phyloP scores from a whole-genome alignment of 148 eudicot species.

The Mesembryanthemum crystallinum region DNA sequence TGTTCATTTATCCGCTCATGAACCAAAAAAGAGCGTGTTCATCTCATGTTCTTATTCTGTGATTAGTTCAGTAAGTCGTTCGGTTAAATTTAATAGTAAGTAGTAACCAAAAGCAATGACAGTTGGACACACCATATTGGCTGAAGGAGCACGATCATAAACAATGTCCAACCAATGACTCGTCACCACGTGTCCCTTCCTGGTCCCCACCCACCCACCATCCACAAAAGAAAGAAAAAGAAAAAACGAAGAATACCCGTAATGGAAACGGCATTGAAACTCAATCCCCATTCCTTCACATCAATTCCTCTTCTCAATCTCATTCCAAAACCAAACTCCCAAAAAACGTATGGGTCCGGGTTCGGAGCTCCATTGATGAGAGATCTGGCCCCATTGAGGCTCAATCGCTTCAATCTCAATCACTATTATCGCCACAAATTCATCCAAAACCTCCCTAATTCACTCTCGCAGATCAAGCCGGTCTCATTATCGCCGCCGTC shows the following conservation, averaged over 20 bases:
- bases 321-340: neutral
- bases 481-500: neutral
- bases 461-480: conserved; percentile 8
- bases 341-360: conserved; percentile 12
- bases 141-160: too few species aligned
- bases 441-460: neutral
- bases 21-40: too few species aligned
- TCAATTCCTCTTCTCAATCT: neutral
- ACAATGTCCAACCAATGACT: neutral
- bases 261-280: conserved; percentile 20
- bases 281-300: neutral
- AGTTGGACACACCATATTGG: neutral
- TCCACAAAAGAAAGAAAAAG: neutral
- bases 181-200: neutral
- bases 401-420: too few species aligned
- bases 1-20: too few species aligned
- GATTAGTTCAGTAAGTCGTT: too few species aligned
- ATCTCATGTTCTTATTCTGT: too few species aligned
- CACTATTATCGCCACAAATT: too few species aligned
- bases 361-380: conserved; percentile 25
- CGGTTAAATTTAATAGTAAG: too few species aligned
- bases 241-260: neutral
- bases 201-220: neutral
- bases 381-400: conserved; percentile 12
- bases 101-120: too few species aligned